Evolutionary conservation across 2,329 filamentous ascomycete genomes (phyloP).

Genomic region (Xylaria sp.): DNA sequence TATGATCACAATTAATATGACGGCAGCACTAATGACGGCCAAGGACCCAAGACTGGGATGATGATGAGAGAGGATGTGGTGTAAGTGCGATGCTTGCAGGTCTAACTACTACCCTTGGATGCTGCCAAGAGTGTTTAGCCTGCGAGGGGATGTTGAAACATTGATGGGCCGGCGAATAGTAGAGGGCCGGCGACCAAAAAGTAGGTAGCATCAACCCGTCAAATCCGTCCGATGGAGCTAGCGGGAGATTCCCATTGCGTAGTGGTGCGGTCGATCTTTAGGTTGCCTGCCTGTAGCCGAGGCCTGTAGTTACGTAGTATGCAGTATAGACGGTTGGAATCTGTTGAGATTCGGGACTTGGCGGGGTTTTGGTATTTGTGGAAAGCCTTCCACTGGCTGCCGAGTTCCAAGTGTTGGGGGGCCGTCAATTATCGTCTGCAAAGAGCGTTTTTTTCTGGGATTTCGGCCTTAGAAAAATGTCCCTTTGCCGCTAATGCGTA

Average conservation of each 20-base stretch:
- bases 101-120: background rate
- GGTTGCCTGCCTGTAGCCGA: too few species aligned
- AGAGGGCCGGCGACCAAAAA: background rate
- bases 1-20: constrained; percentile 21
- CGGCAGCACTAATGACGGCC: constrained; percentile 3
- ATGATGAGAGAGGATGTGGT: background rate
- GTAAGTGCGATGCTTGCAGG: background rate
- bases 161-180: constrained; percentile 17
- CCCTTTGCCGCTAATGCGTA: background rate
- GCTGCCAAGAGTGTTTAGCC: constrained; percentile 25
- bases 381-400: background rate
- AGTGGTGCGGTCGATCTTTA: constrained; percentile 11
- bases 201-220: constrained; percentile 4
- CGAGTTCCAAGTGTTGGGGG: background rate
- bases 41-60: constrained; percentile 3
- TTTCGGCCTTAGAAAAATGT: constrained; percentile 3
- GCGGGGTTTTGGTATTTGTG: background rate
- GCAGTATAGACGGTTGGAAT: background rate
- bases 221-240: constrained; percentile 12
- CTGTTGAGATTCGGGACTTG: background rate
- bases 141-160: constrained; percentile 10
- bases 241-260: constrained; percentile 13
- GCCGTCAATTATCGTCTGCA: background rate
- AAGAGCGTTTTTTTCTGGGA: background rate
- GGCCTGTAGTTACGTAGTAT: background rate